Evolutionary conservation across 306 rosid species (phyloP).

Genomic region (Boehmeria nivea): DNA sequence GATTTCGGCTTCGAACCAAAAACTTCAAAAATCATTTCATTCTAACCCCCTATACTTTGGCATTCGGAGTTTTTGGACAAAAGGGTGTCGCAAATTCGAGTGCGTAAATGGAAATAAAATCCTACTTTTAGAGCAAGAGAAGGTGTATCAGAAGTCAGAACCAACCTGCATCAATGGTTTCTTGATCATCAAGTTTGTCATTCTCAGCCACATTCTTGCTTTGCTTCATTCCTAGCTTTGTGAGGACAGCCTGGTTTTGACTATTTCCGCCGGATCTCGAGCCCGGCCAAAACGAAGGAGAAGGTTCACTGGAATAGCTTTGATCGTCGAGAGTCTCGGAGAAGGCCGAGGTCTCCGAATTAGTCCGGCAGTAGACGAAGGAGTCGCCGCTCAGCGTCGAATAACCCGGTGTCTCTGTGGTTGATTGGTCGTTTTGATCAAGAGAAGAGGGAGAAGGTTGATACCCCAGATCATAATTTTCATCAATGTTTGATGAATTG

Average conservation of each 20-base stretch:
- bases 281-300: conserved; percentile 45
- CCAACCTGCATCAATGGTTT: conserved; percentile 58
- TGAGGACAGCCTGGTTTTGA: conserved; percentile 35
- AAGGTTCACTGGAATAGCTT: conserved; percentile 52
- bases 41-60: too few relatives aligned
- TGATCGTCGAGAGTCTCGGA: conserved; percentile 58
- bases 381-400: conserved; percentile 64
- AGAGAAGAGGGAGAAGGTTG: conserved; percentile 63
- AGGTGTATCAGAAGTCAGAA: conserved; percentile 21
- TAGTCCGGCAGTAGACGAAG: conserved; percentile 47
- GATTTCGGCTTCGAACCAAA: neutral
- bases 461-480: conserved; percentile 48
- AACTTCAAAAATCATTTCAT: conserved; percentile 1
- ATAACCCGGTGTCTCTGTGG: conserved; percentile 42
- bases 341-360: conserved; percentile 60
- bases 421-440: conserved; percentile 63
- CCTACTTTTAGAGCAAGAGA: neutral
- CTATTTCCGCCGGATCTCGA: conserved; percentile 30
- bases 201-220: conserved; percentile 20
- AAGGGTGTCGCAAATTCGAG: neutral
- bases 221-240: conserved; percentile 47
- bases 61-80: too few relatives aligned
- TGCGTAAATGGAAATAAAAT: neutral
- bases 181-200: conserved; percentile 48
- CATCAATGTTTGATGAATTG: conserved; percentile 42